Evolutionary conservation across 495 filamentous ascomycete genomes (phyloP), one percentile per base, ranked within the genome.

Genomic region (Rusavskia elegans): DNA sequence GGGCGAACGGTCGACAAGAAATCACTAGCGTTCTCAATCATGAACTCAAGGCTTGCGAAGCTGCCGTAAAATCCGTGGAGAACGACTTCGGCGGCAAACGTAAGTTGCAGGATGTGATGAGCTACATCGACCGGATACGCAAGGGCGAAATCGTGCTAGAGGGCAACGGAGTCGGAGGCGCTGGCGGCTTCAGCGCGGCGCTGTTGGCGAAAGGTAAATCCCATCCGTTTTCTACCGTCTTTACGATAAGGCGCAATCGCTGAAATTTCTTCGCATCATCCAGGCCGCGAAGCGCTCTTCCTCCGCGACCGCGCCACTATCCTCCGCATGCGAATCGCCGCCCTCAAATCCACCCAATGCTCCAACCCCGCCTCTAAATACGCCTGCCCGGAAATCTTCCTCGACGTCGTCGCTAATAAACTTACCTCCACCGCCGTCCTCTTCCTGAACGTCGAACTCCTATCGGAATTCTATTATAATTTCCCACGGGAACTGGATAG

Each of bases 381-480:
- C 72, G 78, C 89, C 69, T 99, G 92, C 64, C 92, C 92, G 0
- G 92, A 99, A 66, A 76, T 97, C 53, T 97, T 99, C 73, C 80
- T 99, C 27, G 92, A 99, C 63, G 86, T 93, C 10, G 92, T 96
- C 11, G 88, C 92, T 29, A 85, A 93, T 60, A 95, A 97, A 68
- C 81, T 99, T 51, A 89, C 89, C 16, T 81, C 85, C 3, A 97
- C 90, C 0, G 90, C 92, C 11, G 93, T 97, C 10, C 78, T 99
- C 0, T 99, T 99, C 74, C 78, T 99, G 10, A 95, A 99, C 58
- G 93, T 96, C 36, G 92, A 99, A 69, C 76, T 99, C 25, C 76
- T 99, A 39, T 87, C 85, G 5, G 94, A 97, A 62, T 99, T 97
- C 60, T 95, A 95, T 70, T 89, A 93, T 63, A 83, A 90, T 62